Evolutionary conservation across 75 land plant species (phyloP).

Genomic region (Isoetes taiwanensis): DNA sequence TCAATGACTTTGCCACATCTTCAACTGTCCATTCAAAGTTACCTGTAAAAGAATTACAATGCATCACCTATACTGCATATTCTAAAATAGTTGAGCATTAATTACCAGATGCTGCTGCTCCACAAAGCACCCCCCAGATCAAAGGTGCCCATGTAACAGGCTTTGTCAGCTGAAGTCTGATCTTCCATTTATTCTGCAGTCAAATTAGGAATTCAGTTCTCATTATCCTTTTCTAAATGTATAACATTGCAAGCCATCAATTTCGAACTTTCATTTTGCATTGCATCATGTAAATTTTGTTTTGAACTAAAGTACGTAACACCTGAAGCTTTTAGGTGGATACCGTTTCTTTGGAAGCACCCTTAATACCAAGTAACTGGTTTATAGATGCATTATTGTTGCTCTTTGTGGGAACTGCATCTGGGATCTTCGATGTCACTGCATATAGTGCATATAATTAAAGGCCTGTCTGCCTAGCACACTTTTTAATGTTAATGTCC

Average conservation of each 20-base stretch:
- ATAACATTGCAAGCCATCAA: neutral
- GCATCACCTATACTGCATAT: neutral
- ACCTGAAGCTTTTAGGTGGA: neutral
- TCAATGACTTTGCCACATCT: slow-evolving; percentile 78
- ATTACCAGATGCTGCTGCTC: slow-evolving; percentile 96
- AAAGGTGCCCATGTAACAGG: slow-evolving; percentile 97
- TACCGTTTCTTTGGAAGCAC: slow-evolving; percentile 67
- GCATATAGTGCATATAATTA: neutral
- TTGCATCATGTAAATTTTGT: neutral
- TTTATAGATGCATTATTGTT: slow-evolving; percentile 46
- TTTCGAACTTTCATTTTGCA: neutral
- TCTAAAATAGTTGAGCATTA: neutral
- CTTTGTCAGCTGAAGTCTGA: slow-evolving; percentile 82
- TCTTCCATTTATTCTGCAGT: slow-evolving; percentile 84
- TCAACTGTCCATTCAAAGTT: slow-evolving; percentile 87
- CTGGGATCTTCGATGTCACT: slow-evolving; percentile 36
- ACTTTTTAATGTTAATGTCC: neutral
- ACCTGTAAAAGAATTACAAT: slow-evolving; percentile 32
- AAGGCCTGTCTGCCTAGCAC: neutral
- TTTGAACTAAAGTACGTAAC: neutral
- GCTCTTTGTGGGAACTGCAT: slow-evolving; percentile 37
- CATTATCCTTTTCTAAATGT: neutral
- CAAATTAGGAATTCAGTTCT: neutral
- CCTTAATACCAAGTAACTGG: slow-evolving; percentile 88
- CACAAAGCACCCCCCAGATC: slow-evolving; percentile 94